Base-by-base conservation (phyloP, 2,329 filamentous ascomycete species). In the Tolypocladium sp. region DNA sequence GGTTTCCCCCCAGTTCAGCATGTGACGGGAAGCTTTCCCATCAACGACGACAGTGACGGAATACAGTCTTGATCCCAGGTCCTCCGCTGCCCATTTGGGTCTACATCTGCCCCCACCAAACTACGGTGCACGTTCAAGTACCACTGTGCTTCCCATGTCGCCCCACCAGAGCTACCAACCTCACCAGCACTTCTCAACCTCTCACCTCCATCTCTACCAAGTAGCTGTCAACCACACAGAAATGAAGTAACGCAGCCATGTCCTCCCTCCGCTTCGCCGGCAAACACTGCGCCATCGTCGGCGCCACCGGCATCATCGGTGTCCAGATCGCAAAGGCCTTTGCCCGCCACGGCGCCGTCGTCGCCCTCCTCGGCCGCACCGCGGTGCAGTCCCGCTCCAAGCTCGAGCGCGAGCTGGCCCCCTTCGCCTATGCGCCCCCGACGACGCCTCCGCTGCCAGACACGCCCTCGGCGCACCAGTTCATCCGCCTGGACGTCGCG, bases 271-370 rank as follows among this genome's bases (percentile, higher is more conserved):
- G 70, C 56, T 71, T 84, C 58, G 67, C 66, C 49, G 78, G 79
- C 59, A 81, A 81, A 62, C 78, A 76, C 60, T 81, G 77, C 69
- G 76, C 89, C 68, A 78, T 92, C 57, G 89, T 88, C 2, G 89
- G 89, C 55, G 88, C 82, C 25, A 88, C 86, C 51, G 84, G 87
- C 25, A 84, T 86, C 57, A 91, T 92, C 64, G 89, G 89, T 52
- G 76, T 79, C 49, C 82, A 84, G 57, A 88, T 92, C 58, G 88
- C 88, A 12, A 71, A 76, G 42, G 78, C 82, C n/a, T 89, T 92
- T 67, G 83, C 88, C 25, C 68, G 70, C 57, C 79, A 86, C 60
- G 88, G 86, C 38, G 86, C 81, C 44, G 71, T 74, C 33, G 80
- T 83, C 62, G 80, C 86, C 20, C 77, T 91, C 12, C 77, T 90